A percentile compares a stretch with the other conserved stretches of the same genome.
phyloP scores from a whole-genome alignment of 306 rosid species.

The Casuarina equisetifolia region DNA sequence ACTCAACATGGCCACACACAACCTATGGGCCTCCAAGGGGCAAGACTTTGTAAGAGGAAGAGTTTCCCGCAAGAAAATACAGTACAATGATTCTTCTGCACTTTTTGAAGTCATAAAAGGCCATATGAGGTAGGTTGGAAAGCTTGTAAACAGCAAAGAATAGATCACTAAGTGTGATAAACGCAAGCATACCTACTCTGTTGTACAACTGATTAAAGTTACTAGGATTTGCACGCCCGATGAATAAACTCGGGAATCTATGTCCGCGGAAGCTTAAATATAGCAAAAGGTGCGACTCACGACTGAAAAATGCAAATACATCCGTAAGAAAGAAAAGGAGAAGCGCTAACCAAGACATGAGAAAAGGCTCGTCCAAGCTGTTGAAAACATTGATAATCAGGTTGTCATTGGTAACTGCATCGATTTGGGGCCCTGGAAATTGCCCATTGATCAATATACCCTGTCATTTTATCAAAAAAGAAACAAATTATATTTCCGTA shows the following conservation, averaged over 20 bases:
- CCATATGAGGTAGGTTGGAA: too few species aligned
- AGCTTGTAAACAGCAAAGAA: too few species aligned
- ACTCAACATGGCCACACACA: background rate
- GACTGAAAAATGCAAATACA: background rate
- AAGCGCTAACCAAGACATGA: constrained; percentile 67
- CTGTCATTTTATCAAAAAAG: constrained; percentile 33
- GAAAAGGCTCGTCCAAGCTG: constrained; percentile 84
- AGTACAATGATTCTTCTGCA: background rate
- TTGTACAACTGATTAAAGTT: background rate
- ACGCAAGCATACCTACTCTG: background rate
- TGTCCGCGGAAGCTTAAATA: background rate
- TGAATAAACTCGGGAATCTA: background rate
- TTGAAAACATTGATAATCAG: constrained; percentile 75
- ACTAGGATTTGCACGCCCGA: background rate
- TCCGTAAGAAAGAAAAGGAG: background rate
- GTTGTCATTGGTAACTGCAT: constrained; percentile 79
- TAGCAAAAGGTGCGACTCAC: background rate
- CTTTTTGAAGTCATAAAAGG: background rate
- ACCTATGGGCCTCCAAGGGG: background rate
- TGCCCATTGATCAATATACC: constrained; percentile 89
- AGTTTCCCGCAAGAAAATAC: background rate
- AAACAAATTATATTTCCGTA: constrained; percentile 16
- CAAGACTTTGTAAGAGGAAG: background rate
- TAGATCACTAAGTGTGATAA: background rate
- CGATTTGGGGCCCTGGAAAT: constrained; percentile 90